Conservation (phyloP, 1,284 basidiomycete species). For the Limonomyces culmigenus region DNA sequence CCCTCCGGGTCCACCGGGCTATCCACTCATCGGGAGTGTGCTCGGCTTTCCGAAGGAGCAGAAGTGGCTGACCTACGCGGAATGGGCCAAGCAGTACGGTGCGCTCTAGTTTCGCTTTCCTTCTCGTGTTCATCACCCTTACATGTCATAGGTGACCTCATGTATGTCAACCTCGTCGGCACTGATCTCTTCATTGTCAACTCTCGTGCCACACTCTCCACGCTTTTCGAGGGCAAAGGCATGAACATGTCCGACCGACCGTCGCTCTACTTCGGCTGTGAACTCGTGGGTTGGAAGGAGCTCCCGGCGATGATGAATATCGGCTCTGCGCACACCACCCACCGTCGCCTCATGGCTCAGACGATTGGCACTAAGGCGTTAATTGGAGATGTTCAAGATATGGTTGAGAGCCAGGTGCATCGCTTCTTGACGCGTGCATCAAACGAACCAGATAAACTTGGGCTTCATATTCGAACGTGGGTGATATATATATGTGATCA, state of each 20-base stretch:
- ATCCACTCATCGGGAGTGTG: no score
- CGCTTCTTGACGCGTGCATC: slow-evolving; percentile 10
- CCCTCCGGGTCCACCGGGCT: no score
- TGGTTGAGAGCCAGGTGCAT: slow-evolving; percentile 12
- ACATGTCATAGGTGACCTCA: slow-evolving; percentile 11
- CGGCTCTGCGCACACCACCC: slow-evolving; percentile 10
- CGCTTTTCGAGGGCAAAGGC: slow-evolving; percentile 13
- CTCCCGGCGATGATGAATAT: slow-evolving; percentile 5
- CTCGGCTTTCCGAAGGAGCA: no score
- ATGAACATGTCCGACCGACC: slow-evolving; percentile 14
- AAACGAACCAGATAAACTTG: slow-evolving; percentile 1
- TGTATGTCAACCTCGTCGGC: slow-evolving; percentile 12
- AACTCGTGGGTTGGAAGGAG: slow-evolving; percentile 11
- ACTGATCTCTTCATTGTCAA: slow-evolving; percentile 13
- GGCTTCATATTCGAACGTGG: background rate
- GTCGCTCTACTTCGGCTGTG: slow-evolving; percentile 9
- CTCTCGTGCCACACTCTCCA: slow-evolving; percentile 8
- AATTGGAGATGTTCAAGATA: slow-evolving; percentile 11
- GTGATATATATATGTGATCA: background rate
- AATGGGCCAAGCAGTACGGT: no score
- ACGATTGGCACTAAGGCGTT: slow-evolving; percentile 12
- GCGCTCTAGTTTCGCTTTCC: no score
- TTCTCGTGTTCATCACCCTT: no score
- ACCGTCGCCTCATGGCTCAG: slow-evolving; percentile 11
- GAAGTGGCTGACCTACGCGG: no score